Base-by-base conservation (phyloP, 2,329 filamentous ascomycete genomes). In the Epichloe brachyelytri region DNA sequence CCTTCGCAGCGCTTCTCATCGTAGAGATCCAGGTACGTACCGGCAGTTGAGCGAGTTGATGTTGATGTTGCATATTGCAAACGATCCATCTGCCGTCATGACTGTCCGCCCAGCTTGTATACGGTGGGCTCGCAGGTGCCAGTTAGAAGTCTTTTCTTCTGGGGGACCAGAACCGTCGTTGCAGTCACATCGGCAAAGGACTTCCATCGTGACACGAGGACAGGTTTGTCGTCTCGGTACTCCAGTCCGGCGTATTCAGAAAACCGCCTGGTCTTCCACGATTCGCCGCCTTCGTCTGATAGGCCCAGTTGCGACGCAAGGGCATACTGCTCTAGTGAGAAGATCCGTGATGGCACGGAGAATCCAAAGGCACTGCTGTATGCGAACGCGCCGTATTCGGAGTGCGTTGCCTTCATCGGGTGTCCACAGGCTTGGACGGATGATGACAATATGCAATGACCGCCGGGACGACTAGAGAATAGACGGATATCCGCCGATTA, bases 381-480 rank as follows among this genome's bases (percentile, higher is more conserved):
- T 5, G 85, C 85, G 62, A 90, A 89, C 53, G 80, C 78, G 45
- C 86, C 86, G 64, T 90, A 90, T 61, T 90, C 90, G 54, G 86
- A 84, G 63, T 90, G 85, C 0, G 85, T 87, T 50, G 83, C 85
- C 65, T 86, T 86, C 72, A 90, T 83, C 0, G 86, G 83, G 62
- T 90, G 90, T 64, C 85, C 83, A 65, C 86, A 90, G n/a, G 82
- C 83, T 63, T 91, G 86, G 74, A 22, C n/a, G n/a, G 45, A 46
- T 11, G 45, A 41, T 15, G 41, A 34, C 6, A 90, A 90, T 73
- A 89, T 86, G 44, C 81, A 83, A 63, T 90, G 86, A 0, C 82
- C 83, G n/a, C 83, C 85, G 17, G 80, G 75, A 55, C 80, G 78
- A 57, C 82, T 77, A 6, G 37, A 38, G 7, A n/a, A n/a, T n/a